phyloP scores from a whole-genome alignment of 257 asterid genomes.

The Nicotiana tomentosiformis region DNA sequence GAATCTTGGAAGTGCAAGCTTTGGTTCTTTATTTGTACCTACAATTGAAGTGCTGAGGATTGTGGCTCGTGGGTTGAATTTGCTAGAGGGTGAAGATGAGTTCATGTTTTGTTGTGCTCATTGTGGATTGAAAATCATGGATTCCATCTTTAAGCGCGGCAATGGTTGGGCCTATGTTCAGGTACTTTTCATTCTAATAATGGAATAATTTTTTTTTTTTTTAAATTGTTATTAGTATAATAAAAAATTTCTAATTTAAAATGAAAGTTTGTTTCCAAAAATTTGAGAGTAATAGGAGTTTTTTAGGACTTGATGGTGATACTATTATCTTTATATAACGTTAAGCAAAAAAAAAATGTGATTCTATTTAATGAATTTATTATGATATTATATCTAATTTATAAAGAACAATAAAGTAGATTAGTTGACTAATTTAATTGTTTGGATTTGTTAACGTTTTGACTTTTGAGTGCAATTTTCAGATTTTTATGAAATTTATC shows the following conservation, averaged over 20 bases:
- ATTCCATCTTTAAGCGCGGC: slow-evolving; percentile 74
- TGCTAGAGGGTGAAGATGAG: slow-evolving; percentile 94
- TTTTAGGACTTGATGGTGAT: background rate
- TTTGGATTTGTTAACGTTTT: background rate
- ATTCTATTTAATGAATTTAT: too few species aligned
- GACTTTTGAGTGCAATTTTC: background rate
- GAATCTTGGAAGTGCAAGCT: slow-evolving; percentile 87
- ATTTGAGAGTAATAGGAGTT: background rate
- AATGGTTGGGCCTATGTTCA: slow-evolving; percentile 99
- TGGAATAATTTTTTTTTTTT: background rate
- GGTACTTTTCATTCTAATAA: slow-evolving; percentile 23
- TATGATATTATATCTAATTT: too few species aligned
- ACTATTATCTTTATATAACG: background rate
- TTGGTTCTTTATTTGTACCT: slow-evolving; percentile 90
- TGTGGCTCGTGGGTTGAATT: slow-evolving; percentile 81
- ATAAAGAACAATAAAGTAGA: background rate
- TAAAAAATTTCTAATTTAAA: background rate
- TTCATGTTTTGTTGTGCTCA: slow-evolving; percentile 97
- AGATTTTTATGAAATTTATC: background rate
- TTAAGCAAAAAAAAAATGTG: background rate
- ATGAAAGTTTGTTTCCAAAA: background rate
- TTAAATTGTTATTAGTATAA: background rate
- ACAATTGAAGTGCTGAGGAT: slow-evolving; percentile 71
- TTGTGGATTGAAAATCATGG: slow-evolving; percentile 85
- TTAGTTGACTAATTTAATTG: background rate